These are phyloP conservation scores for Colletotrichum brevisporum DNA, from an alignment of 2,329 filamentous ascomycete genomes.

Conservation along the genomic window DNA sequence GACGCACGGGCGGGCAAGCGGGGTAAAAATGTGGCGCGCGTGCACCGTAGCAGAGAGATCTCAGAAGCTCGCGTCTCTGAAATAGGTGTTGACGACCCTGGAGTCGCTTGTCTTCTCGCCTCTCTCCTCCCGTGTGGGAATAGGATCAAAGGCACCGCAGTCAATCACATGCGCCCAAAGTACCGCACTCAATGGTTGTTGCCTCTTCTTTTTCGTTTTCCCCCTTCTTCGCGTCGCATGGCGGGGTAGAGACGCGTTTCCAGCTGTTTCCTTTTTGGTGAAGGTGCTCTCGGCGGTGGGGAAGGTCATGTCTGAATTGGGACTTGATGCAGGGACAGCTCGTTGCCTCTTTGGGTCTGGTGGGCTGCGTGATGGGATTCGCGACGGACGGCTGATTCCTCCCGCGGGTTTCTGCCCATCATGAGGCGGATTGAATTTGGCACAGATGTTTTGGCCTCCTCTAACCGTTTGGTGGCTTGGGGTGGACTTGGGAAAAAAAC, in stretches of 20 bases:
- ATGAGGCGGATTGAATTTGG: not conserved
- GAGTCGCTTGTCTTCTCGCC: not conserved
- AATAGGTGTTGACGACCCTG: too few species aligned
- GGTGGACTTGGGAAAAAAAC: not conserved
- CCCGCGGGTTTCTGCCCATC: not conserved
- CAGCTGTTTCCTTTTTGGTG: constrained; percentile 18
- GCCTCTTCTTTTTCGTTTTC: not conserved
- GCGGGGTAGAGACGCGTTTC: constrained; percentile 20
- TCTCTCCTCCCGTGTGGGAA: not conserved
- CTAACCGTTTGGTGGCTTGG: not conserved
- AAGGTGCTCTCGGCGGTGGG: constrained; percentile 10
- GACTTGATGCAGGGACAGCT: constrained; percentile 39
- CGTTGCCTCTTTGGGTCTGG: constrained; percentile 37
- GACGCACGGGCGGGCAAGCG: not conserved
- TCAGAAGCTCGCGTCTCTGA: not conserved
- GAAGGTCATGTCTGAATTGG: constrained; percentile 31
- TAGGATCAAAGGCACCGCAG: too few species aligned
- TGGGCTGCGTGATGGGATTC: constrained; percentile 16
- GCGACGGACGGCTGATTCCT: not conserved
- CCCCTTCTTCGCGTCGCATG: not conserved
- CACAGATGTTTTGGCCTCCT: not conserved
- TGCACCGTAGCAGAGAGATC: not conserved
- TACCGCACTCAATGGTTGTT: too few species aligned
- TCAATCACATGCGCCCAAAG: too few species aligned
- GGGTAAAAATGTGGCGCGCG: not conserved